These are phyloP conservation scores for Penicillium coffeae DNA, from an alignment of 495 filamentous ascomycete genomes.

Conservation along the genomic window DNA sequence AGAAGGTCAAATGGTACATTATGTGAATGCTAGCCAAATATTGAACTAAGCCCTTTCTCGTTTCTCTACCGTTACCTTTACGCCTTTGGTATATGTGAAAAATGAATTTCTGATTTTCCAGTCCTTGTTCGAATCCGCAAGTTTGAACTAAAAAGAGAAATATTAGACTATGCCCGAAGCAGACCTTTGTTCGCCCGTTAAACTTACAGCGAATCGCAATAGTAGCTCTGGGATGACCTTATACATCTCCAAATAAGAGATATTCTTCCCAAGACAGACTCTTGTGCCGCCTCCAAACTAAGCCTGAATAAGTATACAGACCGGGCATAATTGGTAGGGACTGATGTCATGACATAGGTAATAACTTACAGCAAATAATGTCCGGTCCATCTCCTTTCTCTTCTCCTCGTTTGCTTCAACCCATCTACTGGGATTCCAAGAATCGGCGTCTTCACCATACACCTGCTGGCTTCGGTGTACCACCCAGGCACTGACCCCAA, in stretches of 20 bases:
- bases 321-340: not conserved
- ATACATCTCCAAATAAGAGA: constrained; percentile 29
- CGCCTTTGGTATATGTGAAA: too few relatives aligned
- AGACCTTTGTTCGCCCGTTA: too few relatives aligned
- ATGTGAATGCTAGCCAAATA: too few relatives aligned
- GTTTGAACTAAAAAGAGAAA: too few relatives aligned
- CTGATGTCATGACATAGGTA: not conserved
- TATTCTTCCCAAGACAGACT: constrained; percentile 26
- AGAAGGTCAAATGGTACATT: too few relatives aligned
- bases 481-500: constrained; percentile 8
- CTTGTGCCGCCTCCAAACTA: constrained; percentile 28
- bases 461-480: constrained; percentile 10
- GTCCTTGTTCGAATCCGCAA: too few relatives aligned
- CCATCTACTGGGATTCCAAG: constrained; percentile 23
- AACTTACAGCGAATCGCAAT: constrained; percentile 10
- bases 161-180: too few relatives aligned
- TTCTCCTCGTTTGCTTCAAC: constrained; percentile 5
- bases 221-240: constrained; percentile 24
- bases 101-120: too few relatives aligned
- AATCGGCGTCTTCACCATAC: constrained; percentile 19
- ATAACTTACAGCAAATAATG: constrained; percentile 19
- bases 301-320: not conserved
- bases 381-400: constrained; percentile 11
- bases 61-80: too few relatives aligned
- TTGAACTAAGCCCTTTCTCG: too few relatives aligned